These are phyloP conservation scores for Phyllostachys edulis DNA, from an alignment of 176 grass and related monocot species.

Conservation along the genomic window DNA sequence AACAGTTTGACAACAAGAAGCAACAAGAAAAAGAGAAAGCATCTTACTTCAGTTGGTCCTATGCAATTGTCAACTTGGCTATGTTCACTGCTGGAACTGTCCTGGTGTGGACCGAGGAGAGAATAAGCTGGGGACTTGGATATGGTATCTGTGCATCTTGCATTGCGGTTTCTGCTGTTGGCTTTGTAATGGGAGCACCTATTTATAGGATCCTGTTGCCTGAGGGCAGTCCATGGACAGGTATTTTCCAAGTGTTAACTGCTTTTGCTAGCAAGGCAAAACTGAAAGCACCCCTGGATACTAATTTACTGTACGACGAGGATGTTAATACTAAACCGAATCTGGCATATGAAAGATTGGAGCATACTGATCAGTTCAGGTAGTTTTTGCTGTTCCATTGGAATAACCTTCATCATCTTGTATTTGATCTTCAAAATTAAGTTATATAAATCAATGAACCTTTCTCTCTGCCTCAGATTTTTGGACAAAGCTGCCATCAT, in stretches of 20 bases:
- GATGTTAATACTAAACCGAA: background rate
- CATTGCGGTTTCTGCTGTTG: background rate
- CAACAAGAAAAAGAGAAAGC: background rate
- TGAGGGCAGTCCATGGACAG: background rate
- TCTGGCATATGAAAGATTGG: background rate
- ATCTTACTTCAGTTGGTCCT: slow-evolving; percentile 33
- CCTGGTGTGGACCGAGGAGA: slow-evolving; percentile 36
- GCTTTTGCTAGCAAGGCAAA: background rate
- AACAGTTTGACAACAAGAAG: slow-evolving; percentile 18
- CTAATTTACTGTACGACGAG: background rate
- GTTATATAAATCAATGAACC: background rate
- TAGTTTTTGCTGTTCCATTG: background rate
- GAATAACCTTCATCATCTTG: background rate
- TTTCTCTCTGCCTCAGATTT: background rate
- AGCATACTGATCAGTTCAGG: background rate
- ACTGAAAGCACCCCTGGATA: background rate
- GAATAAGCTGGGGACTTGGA: slow-evolving; percentile 35
- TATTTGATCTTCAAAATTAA: background rate
- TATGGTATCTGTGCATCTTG: slow-evolving; percentile 32
- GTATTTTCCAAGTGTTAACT: background rate
- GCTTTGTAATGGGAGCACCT: background rate
- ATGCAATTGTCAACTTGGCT: slow-evolving; percentile 28
- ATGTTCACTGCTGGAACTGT: slow-evolving; percentile 21
- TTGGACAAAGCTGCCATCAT: background rate
- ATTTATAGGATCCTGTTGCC: background rate